A percentile compares a stretch with the other conserved stretches of the same genome.
Evolutionary conservation across 768 basidiomycete genomes (phyloP).

Genomic region (Podaxis sp.): DNA sequence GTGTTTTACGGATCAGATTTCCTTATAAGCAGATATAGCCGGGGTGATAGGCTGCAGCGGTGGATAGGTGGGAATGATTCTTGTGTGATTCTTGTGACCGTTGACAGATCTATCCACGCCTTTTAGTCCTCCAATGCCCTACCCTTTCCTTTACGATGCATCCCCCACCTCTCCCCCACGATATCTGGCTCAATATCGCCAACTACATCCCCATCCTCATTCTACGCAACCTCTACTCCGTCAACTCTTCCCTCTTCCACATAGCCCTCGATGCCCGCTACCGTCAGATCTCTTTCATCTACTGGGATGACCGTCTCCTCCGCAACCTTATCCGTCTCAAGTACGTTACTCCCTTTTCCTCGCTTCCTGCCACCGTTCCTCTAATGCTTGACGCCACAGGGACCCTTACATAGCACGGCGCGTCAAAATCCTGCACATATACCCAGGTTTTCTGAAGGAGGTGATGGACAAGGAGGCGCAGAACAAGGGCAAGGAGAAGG

Average conservation of each 20-base stretch:
- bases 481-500: background rate
- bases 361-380: background rate
- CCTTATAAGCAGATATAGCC: background rate
- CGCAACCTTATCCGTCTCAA: constrained; percentile 38
- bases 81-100: background rate
- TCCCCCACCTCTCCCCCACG: constrained; percentile 21
- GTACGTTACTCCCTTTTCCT: constrained; percentile 24
- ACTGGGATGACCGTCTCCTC: constrained; percentile 44
- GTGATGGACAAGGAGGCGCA: constrained; percentile 29
- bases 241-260: constrained; percentile 39
- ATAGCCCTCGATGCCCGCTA: constrained; percentile 48
- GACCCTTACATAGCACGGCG: constrained; percentile 49
- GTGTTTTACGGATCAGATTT: background rate
- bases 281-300: constrained; percentile 49
- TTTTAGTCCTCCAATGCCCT: background rate
- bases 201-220: constrained; percentile 32
- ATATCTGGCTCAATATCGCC: constrained; percentile 38
- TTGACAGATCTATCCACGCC: background rate
- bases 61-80: background rate
- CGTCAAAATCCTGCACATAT: constrained; percentile 47
- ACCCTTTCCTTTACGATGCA: background rate
- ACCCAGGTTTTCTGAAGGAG: constrained; percentile 49
- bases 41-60: background rate
- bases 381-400: constrained; percentile 24
- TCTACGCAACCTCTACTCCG: constrained; percentile 32